Base-by-base conservation (phyloP, 139 green algal genomes). In the Parachlorella kessleri region DNA sequence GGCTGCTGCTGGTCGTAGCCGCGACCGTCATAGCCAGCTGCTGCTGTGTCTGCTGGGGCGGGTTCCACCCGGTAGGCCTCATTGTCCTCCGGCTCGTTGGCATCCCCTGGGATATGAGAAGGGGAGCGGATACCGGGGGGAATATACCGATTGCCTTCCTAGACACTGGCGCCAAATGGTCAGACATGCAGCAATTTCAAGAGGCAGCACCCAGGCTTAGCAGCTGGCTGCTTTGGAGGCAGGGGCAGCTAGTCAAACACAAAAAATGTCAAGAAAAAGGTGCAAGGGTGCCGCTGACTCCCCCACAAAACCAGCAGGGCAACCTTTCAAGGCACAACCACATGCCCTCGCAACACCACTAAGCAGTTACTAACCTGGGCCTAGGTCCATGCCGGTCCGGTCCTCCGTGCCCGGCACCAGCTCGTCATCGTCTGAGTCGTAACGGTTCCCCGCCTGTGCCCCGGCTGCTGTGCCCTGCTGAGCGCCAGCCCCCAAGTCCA, bases 21-120 rank as follows among this genome's bases (percentile, higher is more conserved):
- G 28, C 28, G 42, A 21, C 7, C 24, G n/a, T n/a, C n/a, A n/a
- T n/a, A n/a, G n/a, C n/a, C n/a, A n/a, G n/a, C n/a, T n/a, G n/a
- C n/a, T n/a, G n/a, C n/a, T n/a, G n/a, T n/a, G n/a, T 59, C 77
- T 74, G 73, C 37, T 70, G 75, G 18, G 28, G 39, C 55, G 23
- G 55, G 39, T 1, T 74, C 72, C 23, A 86, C 66, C 26, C 81
- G 36, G 81, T 72, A 86, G 8, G 76, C 77, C 41, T 86, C 77
- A 23, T 83, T 86, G 65, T 32, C 72, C 2, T 41, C 53, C 3
- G 33, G 64, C 4, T 8, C 48, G 14, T 59, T 14, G 14, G 14
- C 48, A 59, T 59, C 48, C 48, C 48, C 48, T 59, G 48, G 14
- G n/a, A n/a, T n/a, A n/a, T n/a, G n/a, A n/a, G n/a, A n/a, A n/a